Percentiles rank a stretch among this genome's conserved stretches.
These are phyloP conservation scores for Boletellus sp. DNA, from an alignment of 768 basidiomycete species.

Conservation along the genomic window DNA sequence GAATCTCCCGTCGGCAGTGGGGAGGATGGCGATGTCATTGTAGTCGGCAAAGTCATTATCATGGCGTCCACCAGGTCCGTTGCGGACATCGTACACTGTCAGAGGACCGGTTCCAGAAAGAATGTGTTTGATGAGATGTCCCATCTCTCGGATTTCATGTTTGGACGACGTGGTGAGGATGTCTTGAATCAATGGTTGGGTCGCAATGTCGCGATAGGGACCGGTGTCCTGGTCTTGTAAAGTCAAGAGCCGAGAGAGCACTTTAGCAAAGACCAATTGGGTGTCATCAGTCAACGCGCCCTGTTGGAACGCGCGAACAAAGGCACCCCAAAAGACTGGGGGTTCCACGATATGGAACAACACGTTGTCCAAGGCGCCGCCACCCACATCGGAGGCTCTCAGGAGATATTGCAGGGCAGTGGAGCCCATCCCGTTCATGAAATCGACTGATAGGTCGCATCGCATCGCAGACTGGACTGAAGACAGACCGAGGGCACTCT, in stretches of 20 bases:
- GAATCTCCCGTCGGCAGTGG: constrained; percentile 61
- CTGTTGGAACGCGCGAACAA: constrained; percentile 32
- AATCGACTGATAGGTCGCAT: constrained; percentile 33
- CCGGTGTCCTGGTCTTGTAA: constrained; percentile 33
- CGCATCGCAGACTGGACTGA: constrained; percentile 41
- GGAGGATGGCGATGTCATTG: constrained; percentile 55
- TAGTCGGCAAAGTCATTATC: constrained; percentile 65
- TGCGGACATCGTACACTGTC: constrained; percentile 13
- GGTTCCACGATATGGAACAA: constrained; percentile 45
- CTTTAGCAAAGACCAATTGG: constrained; percentile 42
- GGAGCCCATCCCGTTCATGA: constrained; percentile 42
- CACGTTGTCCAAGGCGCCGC: constrained; percentile 38
- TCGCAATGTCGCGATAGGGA: constrained; percentile 37
- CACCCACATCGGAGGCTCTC: constrained; percentile 38
- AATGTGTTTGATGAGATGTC: constrained; percentile 40
- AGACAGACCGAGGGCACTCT: constrained; percentile 35
- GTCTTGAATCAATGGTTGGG: constrained; percentile 26
- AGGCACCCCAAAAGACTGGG: constrained; percentile 46
- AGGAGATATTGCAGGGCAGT: constrained; percentile 39
- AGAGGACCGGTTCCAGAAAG: constrained; percentile 22
- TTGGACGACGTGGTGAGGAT: constrained; percentile 21
- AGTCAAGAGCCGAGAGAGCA: constrained; percentile 45
- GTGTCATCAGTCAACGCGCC: constrained; percentile 33
- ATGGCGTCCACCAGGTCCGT: constrained; percentile 58
- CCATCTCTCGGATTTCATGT: constrained; percentile 29